Percentiles rank a stretch among this genome's conserved stretches.
Evolutionary conservation across 2,329 filamentous ascomycete genomes (phyloP).

Genomic region (Paecilomyces niveus): DNA sequence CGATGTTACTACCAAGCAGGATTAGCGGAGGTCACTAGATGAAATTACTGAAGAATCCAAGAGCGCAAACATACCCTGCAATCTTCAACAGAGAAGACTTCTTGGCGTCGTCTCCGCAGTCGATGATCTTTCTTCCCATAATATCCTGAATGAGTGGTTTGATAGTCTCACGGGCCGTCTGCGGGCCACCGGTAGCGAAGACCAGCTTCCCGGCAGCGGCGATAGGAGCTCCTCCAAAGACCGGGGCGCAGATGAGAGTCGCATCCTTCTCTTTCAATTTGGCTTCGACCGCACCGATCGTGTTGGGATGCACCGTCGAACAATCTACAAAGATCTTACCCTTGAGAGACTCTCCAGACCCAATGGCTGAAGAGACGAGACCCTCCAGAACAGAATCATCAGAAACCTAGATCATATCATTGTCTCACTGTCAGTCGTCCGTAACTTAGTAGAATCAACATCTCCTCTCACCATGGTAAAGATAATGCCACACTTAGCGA

Average conservation of each 20-base stretch:
- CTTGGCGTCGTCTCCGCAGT: conserved; percentile 37
- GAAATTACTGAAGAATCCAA: neutral
- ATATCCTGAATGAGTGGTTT: conserved; percentile 37
- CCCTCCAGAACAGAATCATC: conserved; percentile 33
- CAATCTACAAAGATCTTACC: conserved; percentile 81
- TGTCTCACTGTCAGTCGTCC: neutral
- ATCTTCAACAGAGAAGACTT: conserved; percentile 40
- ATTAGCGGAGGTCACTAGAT: neutral
- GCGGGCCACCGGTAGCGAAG: conserved; percentile 36
- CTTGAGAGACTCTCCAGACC: conserved; percentile 34
- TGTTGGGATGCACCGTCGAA: conserved; percentile 78
- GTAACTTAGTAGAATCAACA: neutral
- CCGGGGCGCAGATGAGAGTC: conserved; percentile 34
- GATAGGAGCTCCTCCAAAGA: conserved; percentile 39
- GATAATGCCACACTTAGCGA: conserved; percentile 31
- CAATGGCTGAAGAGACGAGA: conserved; percentile 19
- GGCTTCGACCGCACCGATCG: conserved; percentile 32
- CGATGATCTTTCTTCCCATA: conserved; percentile 37
- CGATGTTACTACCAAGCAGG: conserved; percentile 28
- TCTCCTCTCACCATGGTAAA: conserved; percentile 27
- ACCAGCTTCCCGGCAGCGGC: conserved; percentile 41
- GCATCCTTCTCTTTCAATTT: conserved; percentile 28
- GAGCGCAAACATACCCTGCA: conserved; percentile 25
- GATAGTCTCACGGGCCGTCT: conserved; percentile 23
- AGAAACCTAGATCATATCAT: conserved; percentile 23